Evolutionary conservation across 495 filamentous ascomycete genomes (phyloP).

Genomic region (Aspergillus saccharolyticus): DNA sequence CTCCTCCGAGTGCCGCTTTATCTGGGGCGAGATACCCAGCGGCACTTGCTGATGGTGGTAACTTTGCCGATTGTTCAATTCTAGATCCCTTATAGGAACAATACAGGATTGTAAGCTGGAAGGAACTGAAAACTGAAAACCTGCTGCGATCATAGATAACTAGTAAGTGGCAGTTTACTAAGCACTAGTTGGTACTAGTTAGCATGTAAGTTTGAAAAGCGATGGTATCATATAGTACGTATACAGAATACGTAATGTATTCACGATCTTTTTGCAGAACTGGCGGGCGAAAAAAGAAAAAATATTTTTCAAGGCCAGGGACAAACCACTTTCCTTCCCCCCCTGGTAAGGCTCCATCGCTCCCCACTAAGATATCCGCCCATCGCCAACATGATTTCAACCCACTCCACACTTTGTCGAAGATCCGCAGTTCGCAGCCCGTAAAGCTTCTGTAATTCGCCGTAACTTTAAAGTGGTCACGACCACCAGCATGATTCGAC

Average conservation of each 20-base stretch:
- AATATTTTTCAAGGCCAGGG: conserved; percentile 19
- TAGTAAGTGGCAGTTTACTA: too few species aligned
- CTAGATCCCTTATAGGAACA: neutral
- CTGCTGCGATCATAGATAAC: neutral
- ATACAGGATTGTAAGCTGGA: neutral
- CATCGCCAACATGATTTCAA: conserved; percentile 33
- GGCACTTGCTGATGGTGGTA: neutral
- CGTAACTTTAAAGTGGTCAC: conserved; percentile 33
- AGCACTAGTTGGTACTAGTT: neutral
- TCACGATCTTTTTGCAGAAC: neutral
- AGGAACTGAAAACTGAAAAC: too few species aligned
- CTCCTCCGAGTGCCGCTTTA: too few species aligned
- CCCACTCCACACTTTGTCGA: conserved; percentile 32
- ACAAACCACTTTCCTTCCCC: too few species aligned
- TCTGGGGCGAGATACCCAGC: neutral
- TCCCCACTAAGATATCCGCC: conserved; percentile 21
- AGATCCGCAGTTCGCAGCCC: conserved; percentile 40
- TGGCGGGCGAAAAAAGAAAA: neutral
- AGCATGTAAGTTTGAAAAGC: neutral
- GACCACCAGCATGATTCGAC: conserved; percentile 25
- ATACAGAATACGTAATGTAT: neutral
- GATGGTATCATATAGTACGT: neutral
- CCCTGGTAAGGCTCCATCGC: conserved; percentile 22
- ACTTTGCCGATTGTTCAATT: neutral
- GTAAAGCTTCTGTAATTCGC: conserved; percentile 38